Base-by-base conservation (phyloP, 768 basidiomycete species). In the Tephrocybe rancida region DNA sequence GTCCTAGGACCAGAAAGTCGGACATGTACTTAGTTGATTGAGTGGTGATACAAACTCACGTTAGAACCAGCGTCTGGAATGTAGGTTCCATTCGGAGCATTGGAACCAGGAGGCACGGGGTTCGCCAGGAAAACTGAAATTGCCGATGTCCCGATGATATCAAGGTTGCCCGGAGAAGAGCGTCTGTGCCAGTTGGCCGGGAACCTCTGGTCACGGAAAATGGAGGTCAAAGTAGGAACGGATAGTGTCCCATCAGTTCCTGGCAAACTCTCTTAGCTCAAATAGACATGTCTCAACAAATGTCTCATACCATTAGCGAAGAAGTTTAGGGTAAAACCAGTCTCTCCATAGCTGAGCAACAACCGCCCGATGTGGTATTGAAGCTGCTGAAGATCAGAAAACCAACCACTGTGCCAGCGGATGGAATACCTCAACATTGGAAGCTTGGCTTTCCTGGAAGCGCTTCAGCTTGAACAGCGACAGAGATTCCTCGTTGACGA, bases 191-290 rank as follows among this genome's bases (percentile, higher is more conserved):
- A 59, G 19, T 55, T 44, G 18, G 22, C 32, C 8, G 58, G 51
- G 47, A 55, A 59, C 32, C 43, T 56, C 34, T 59, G 54, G 26
- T 59, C 51, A 26, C 54, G 58, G 44, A 59, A 59, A 13, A 59
- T 48, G 1, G 58, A 59, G 5, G 58, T 59, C 54, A 59, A 44
- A 13, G 54, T 52, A 10, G 54, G 47, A 24, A 49, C 48, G 19
- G 49, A 49, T 1, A 59, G 44, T 11, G 39, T 49, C 13, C 47
- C 54, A 44, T 59, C 54, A 19, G 58, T 59, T 30, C 58, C 58
- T 59, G 24, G 9, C 35, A 5, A 2, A 1, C 22, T 29, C 24
- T 7, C 11, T 45, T 43, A 13, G 21, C 5, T 16, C 5, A 9
- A 5, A 9, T 8, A 16, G 35, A 37, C 35, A 41, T 19, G 3